Evolutionary conservation across 257 asterid species (phyloP).

Genomic region (Galeopsis tetrahit): DNA sequence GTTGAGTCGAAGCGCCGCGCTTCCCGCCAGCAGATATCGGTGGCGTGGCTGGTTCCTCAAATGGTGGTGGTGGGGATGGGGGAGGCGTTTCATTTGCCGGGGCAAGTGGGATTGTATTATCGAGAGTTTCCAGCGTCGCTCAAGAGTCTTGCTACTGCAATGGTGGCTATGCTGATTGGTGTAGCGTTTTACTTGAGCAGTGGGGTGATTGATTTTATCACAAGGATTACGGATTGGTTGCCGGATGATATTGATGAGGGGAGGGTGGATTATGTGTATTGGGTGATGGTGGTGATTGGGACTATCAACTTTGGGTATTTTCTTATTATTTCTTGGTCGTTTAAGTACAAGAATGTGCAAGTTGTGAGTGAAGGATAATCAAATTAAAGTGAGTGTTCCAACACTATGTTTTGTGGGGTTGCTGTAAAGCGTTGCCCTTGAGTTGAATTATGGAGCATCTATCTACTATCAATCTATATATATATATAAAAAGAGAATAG

Average conservation of each 20-base stretch:
- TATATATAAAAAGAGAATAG: no score
- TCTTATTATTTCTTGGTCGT: slow-evolving; percentile 40
- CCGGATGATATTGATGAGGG: slow-evolving; percentile 43
- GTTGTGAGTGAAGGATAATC: not conserved
- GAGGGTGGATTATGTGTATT: slow-evolving; percentile 42
- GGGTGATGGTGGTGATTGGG: slow-evolving; percentile 42
- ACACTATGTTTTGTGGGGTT: no score
- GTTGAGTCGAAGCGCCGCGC: slow-evolving; percentile 46
- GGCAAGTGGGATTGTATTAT: slow-evolving; percentile 45
- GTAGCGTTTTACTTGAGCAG: slow-evolving; percentile 36
- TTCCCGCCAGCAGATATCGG: slow-evolving; percentile 7
- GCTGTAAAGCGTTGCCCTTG: no score
- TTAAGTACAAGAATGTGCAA: slow-evolving; percentile 26
- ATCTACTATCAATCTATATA: no score
- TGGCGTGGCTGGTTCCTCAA: slow-evolving; percentile 60
- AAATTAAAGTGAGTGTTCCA: not conserved
- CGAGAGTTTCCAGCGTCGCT: slow-evolving; percentile 43
- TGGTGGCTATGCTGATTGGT: slow-evolving; percentile 40
- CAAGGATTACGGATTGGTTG: slow-evolving; percentile 40
- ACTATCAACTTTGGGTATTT: slow-evolving; percentile 35
- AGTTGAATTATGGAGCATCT: no score
- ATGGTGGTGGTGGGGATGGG: slow-evolving; percentile 50
- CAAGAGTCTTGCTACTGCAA: slow-evolving; percentile 45
- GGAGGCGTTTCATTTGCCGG: slow-evolving; percentile 59
- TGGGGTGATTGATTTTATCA: slow-evolving; percentile 32